Base-by-base conservation (phyloP, 306 rosid species). In the Trifolium pratense region DNA sequence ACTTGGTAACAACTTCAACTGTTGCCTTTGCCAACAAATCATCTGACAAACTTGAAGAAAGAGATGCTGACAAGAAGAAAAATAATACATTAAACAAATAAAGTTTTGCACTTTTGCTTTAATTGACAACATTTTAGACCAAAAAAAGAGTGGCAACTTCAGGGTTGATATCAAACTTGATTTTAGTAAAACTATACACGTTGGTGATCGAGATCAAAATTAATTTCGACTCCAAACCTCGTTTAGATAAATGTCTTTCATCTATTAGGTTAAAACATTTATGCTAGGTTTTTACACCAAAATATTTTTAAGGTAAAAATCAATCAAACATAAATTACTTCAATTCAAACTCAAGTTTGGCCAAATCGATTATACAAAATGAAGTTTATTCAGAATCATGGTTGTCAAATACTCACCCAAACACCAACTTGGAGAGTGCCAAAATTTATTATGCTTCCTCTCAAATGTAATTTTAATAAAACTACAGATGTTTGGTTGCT, bases 21-120 rank as follows among this genome's bases (percentile, higher is more conserved):
- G 97, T 93, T 43, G 96, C 96, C 83, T 79, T 93, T 16, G 98
- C 97, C 86, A 93, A 75, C 78, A 93, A 73, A 75, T 93, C 98
- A 61, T 93, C 98, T 16, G 98, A 90, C 85, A 93, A 84, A 84
- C 98, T 93, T 48, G 98, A 85, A 60, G 96, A 90, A 70, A 93
- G 98, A 63, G 96, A 90, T 45, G 97, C 98, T 92, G 84, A 79
- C 81, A 62, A 53, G 63, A 74, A 34, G 70, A 79, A 69, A 86
- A 80, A 67, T 36, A 78, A 68, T 29, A 60, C 17, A 67, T 23
- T 40, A 72, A 51, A 66, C 51, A 57, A 68, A 51, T 65, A 9
- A 14, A 73, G 4, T 57, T 52, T 51, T 23, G 36, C 31, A 74
- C 7, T 46, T 48, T 52, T 17, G 52, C 37, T 58, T 69, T 69